Evolutionary conservation across 352 stramenopile genomes (phyloP), one percentile per base, ranked within the genome.

Genomic region (Lagenidium giganteum): DNA sequence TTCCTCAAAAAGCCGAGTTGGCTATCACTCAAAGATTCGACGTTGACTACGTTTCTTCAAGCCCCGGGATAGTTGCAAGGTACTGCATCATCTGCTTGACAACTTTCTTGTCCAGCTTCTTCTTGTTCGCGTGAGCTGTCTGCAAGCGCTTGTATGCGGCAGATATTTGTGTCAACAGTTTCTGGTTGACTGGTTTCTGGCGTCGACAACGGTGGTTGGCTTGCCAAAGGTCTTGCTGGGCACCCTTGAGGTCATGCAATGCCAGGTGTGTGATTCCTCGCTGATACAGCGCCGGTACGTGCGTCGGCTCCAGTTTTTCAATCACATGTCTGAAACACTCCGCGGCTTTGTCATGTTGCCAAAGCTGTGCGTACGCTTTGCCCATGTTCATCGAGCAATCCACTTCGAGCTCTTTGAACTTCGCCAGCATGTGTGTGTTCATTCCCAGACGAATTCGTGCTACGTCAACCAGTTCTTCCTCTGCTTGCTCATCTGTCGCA

Each of bases 81-180:
- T 93, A 93, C 27, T 61, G 65, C 21, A 93, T 58, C 73, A 93
- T 87, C 46, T 91, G 68, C 53, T 93, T 93, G 49, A 91, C 69
- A 31, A 89, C 47, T 42, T 76, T 84, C 56, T 87, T 87, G 61
- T 93, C 78, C 29, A 83, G 44, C 30, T 74, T 80, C 56, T 93
- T 93, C 44, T 86, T 88, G 51, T 72, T 83, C 4, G 65, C 58
- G 43, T 86, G 67, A 41, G 91, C 58, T 26, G 67, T 49, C 51
- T 90, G 73, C 32, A 93, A 55, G 11, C 66, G 71, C 55, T 83
- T 85, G 69, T 88, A 93, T 28, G 81, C 75, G 17, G 56, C 56
- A 2, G 64, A 46, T 27, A 93, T 81, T 45, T 84, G 67, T 14
- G 38, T 49, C 17, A 69, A 57, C 20, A 87, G 53, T 7, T 42